phyloP scores from a whole-genome alignment of 1,139 yeast species.

The Pneumocystis jirovecii region DNA sequence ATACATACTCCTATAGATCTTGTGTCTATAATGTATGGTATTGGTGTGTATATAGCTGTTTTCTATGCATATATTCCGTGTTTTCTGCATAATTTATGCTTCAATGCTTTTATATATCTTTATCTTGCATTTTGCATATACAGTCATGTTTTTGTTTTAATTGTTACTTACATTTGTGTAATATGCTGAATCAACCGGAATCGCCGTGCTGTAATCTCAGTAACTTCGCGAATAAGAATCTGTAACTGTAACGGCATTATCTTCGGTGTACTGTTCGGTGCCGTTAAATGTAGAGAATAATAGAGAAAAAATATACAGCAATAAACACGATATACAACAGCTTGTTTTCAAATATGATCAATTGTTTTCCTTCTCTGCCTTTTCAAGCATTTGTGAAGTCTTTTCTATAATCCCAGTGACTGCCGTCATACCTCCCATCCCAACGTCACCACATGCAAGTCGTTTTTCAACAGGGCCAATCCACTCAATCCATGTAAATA shows the following conservation, averaged over 20 bases:
- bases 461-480: constrained; percentile 89
- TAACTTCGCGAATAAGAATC: not conserved
- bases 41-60: not conserved
- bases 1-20: not conserved
- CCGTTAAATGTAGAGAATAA: no score
- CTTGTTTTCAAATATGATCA: no score
- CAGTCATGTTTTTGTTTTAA: not conserved
- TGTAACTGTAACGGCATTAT: not conserved
- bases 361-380: not conserved
- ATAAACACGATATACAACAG: no score
- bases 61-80: not conserved
- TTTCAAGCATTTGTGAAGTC: no score
- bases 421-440: constrained; percentile 96
- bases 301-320: no score
- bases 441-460: constrained; percentile 87
- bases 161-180: not conserved
- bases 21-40: not conserved
- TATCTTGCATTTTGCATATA: not conserved
- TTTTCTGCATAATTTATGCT: no score
- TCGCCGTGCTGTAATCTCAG: not conserved
- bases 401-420: not conserved
- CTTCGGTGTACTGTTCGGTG: not conserved
- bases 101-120: not conserved
- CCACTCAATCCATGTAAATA: constrained; percentile 60
- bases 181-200: not conserved